Base-by-base conservation (phyloP, 1,139 yeast genomes). In the Suhomyces bolitotheri region DNA sequence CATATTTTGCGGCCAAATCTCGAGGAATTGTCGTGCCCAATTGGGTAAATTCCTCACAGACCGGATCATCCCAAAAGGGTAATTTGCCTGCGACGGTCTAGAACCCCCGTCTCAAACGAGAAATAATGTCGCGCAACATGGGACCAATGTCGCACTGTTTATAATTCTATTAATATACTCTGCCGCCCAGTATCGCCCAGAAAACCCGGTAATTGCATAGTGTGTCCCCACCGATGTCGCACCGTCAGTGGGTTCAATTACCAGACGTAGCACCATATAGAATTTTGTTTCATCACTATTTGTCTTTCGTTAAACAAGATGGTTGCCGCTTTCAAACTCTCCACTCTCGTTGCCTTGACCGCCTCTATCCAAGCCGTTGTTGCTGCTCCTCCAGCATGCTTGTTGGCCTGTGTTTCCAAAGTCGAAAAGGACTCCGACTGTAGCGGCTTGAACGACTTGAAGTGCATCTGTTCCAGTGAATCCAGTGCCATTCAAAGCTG, bases 361-460 rank as follows among this genome's bases (percentile, higher is more conserved):
- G 63, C 77, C 38, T 57, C 77, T 40, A 62, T 77, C 36, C 66
- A 68, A 32, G 53, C 67, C 33, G 77, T 70, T 29, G 61, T 75
- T 33, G 94, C 94, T 40, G 71, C 92, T 39, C 92, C 96, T 36
- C 94, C 94, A 45, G 95, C 96, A 27, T 88, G 96, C 71, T 69
- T 88, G 49, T 72, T 88, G 59, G 95, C 95, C 31, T 88, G 96
- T 76, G 92, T 85, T 41, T 73, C 85, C 38, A 73, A 78, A 53
- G 89, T 83, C 36, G 71, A 77, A 50, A 76, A 73, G 57, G 50
- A 58, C n/a, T 63, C 78, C 33, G 53, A 66, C 31, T 82, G 90
- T 61, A 50, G 65, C 40, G 69, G 80, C 39, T 66, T 86, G 58
- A 75, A 74, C 56, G 79, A 81, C 56, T 67, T 84, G 46, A 51